A percentile compares a stretch with the other conserved stretches of the same genome.
Evolutionary conservation across 164 flowering plant species (phyloP).

Genomic region (Magnolia changhungtana): DNA sequence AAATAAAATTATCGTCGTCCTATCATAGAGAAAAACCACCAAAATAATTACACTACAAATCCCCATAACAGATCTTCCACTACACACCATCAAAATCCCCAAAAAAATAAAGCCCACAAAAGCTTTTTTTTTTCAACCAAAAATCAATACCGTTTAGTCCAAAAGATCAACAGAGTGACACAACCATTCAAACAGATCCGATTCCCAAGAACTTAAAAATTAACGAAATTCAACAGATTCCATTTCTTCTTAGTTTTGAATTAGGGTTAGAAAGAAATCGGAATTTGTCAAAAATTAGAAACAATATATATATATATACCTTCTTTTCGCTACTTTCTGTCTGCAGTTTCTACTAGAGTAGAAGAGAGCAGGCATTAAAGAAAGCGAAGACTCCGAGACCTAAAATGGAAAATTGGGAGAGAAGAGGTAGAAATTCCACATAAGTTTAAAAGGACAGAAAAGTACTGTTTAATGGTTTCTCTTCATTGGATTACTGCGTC

Average conservation of each 20-base stretch:
- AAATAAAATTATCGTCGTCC: too few relatives aligned
- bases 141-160: not conserved
- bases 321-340: slow-evolving; percentile 1
- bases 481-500: too few relatives aligned
- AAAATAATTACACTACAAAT: not conserved
- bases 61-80: slow-evolving; percentile 1
- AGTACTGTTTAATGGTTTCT: not conserved
- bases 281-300: not conserved
- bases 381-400: not conserved
- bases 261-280: not conserved
- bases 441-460: not conserved
- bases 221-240: not conserved
- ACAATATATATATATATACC: not conserved
- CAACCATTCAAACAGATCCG: slow-evolving; percentile 3
- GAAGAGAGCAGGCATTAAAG: not conserved
- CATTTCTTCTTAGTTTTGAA: not conserved
- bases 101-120: not conserved
- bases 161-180: not conserved
- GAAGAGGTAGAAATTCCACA: not conserved
- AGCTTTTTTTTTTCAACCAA: not conserved
- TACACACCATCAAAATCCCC: not conserved
- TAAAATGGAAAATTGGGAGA: not conserved
- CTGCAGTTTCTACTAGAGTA: not conserved
- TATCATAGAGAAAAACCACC: too few relatives aligned
- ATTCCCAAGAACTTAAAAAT: not conserved